Percentiles rank a stretch among this genome's conserved stretches.
phyloP scores from a whole-genome alignment of 1,284 basidiomycete genomes.

The Lentinula novae-zelandiae region DNA sequence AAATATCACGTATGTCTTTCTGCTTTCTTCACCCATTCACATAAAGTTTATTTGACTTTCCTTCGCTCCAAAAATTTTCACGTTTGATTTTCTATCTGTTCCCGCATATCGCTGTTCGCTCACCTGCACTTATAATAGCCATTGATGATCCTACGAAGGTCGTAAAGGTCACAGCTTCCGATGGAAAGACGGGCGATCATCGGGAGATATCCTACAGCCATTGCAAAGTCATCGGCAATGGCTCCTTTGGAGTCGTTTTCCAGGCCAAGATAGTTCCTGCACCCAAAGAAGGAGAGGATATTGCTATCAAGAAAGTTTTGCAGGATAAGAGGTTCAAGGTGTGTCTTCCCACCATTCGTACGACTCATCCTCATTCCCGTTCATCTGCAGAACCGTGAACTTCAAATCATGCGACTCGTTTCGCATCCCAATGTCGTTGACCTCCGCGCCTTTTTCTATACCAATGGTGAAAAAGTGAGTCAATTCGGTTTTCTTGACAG shows the following conservation, averaged over 20 bases:
- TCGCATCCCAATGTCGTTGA: slow-evolving; percentile 98
- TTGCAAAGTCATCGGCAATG: slow-evolving; percentile 98
- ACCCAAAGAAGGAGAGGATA: slow-evolving; percentile 72
- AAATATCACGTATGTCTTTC: slow-evolving; percentile 75
- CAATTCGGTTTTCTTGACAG: neutral
- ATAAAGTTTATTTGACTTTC: slow-evolving; percentile 17
- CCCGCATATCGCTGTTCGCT: slow-evolving; percentile 12
- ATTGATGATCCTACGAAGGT: slow-evolving; percentile 95
- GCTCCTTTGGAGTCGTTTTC: slow-evolving; percentile 98
- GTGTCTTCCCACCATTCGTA: slow-evolving; percentile 26
- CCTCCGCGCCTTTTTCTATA: slow-evolving; percentile 98
- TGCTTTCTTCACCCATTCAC: slow-evolving; percentile 15
- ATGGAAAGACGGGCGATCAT: slow-evolving; percentile 90
- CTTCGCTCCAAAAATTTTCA: slow-evolving; percentile 29
- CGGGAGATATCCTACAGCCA: slow-evolving; percentile 92
- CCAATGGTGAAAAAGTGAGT: slow-evolving; percentile 94
- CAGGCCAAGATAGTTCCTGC: slow-evolving; percentile 73
- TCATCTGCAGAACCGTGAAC: slow-evolving; percentile 85
- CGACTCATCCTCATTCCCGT: neutral
- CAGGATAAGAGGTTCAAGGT: slow-evolving; percentile 99
- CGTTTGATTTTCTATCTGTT: slow-evolving; percentile 7
- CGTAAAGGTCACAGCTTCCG: slow-evolving; percentile 91
- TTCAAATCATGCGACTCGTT: slow-evolving; percentile 99
- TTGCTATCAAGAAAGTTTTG: slow-evolving; percentile 99
- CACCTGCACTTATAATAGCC: slow-evolving; percentile 39